Base-by-base conservation (phyloP, 169 alveolate genomes). In the Cyclospora cayetanensis region DNA sequence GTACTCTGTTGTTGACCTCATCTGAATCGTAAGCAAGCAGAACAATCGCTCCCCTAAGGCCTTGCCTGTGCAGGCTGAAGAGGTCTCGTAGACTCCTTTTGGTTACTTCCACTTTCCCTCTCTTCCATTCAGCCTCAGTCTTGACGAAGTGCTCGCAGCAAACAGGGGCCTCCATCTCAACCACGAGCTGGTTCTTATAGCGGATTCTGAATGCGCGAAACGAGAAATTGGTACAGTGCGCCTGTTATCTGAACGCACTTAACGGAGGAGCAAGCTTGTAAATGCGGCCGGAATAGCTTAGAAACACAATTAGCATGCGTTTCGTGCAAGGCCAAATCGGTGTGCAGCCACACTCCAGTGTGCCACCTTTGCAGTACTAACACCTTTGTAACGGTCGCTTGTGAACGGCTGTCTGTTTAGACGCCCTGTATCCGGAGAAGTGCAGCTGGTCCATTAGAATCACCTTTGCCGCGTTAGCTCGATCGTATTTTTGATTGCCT, bases 21-120 rank as follows among this genome's bases (percentile, higher is more conserved):
- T 80, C 90, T 37, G 90, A 80, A 29, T 80, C 90, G 52, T 80
- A 80, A 4, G 90, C 90, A 66, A 80, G 90, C 76, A 80, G 25
- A 15, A 80, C 34, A 31, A 80, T 4, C 43, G 90, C 90, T 41
- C 90, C 90, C 25, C 76, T 55, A 34, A 80, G 90, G 15, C 52
- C 72, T 2, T 80, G 76, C 34, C 52, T 52, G 35, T 80, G 35
- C 9, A 11, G 11, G 35, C 34, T 53, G 55, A 80, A 80, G 42
- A 80, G 90, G 20, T 80, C 90, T 53, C 74, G 55, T 35, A 80
- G 50, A 22, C 74, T 80, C 34, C 90, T 31, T 29, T 80, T 80
- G 0, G 90, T 80, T 76, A 55, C 4, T 37, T 80, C 90, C 29
- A 80, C 90, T 41, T 76, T 80, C 25, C 90, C 90, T 52, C 37